Evolutionary conservation across 495 filamentous ascomycete genomes (phyloP), one percentile per base, ranked within the genome.

Genomic region (Aspergillus sclerotioniger): DNA sequence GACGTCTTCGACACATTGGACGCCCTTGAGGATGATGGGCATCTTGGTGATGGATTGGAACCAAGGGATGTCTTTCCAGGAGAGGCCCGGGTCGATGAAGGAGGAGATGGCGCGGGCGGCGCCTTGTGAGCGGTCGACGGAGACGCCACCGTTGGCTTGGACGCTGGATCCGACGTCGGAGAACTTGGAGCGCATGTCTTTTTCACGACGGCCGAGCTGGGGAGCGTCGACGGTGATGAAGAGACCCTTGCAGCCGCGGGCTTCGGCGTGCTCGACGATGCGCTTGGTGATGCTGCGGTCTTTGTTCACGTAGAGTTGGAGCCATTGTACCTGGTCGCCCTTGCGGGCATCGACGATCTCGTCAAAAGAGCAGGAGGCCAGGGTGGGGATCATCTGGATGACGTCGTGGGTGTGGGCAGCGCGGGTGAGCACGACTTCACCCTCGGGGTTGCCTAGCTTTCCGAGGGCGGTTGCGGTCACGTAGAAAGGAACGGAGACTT

Each of bases 221-320:
- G 94, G 95, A 35, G 94, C 94, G 67, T 99, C 94, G 44, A 99
- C 94, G 6, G 94, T 99, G 75, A 99, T 97, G 80, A 98, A 98
- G 8, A 99, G 82, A 7, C 88, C 94, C 75, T 93, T 96, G 80
- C 93, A 96, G 28, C 94, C 95, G 55, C 93, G 87, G 64, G 78
- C 79, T 72, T 98, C 95, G 62, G 95, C 95, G 71, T 97, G 91
- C 71, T 90, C 67, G 20, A 99, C 87, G 64, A 99, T 98, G 57
- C 84, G 81, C 74, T 90, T 82, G 21, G 94, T 99, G 68, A 98
- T 92, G 44, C 80, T 84, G 51, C 95, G 87, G 78, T 99, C 87
- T 70, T 96, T 93, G 82, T 99, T 99, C 55, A 99, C 94, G 77
- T 99, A 99, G 0, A 99, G 82, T 73, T 99, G 94, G 49, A 99